Percentiles rank a stretch among this genome's conserved stretches.
Evolutionary conservation across 2,329 filamentous ascomycete species (phyloP).

Genomic region (Rhynchosporium secalis): DNA sequence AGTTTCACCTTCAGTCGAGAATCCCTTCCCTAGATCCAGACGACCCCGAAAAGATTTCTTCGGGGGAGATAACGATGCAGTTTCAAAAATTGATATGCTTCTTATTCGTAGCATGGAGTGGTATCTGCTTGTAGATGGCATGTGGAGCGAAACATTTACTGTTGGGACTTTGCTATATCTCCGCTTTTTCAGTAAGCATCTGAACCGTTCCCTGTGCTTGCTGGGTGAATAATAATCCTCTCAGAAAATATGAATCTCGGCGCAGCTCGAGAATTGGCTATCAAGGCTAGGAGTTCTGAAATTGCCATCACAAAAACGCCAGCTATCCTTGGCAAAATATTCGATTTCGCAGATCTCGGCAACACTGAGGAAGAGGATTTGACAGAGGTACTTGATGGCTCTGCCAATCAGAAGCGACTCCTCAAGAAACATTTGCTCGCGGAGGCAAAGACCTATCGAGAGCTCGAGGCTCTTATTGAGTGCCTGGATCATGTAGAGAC

Average conservation of each 20-base stretch:
- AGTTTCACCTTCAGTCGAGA: conserved; percentile 23
- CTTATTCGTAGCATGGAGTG: conserved; percentile 83
- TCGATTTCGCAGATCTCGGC: conserved; percentile 41
- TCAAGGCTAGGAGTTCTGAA: conserved; percentile 51
- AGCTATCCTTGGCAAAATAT: conserved; percentile 43
- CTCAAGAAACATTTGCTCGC: conserved; percentile 44
- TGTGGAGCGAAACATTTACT: conserved; percentile 70
- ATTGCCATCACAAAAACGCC: conserved; percentile 40
- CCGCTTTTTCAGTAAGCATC: conserved; percentile 76
- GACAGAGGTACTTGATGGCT: conserved; percentile 39
- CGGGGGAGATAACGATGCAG: conserved; percentile 61
- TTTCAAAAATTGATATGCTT: conserved; percentile 63
- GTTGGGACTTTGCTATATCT: conserved; percentile 75
- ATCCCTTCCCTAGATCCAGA: conserved; percentile 51
- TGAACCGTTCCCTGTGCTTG: neutral
- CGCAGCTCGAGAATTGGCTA: conserved; percentile 55
- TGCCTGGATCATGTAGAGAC: conserved; percentile 69
- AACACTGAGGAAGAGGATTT: conserved; percentile 34
- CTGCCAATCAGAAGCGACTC: conserved; percentile 40
- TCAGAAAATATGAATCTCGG: conserved; percentile 47
- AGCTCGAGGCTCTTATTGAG: conserved; percentile 67
- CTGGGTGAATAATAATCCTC: conserved; percentile 25
- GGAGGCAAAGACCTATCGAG: conserved; percentile 63
- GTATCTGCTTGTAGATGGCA: conserved; percentile 72
- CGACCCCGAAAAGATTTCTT: conserved; percentile 72